These are phyloP conservation scores for Globisporangium uncinulatum DNA, from an alignment of 352 stramenopile species.

Conservation along the genomic window DNA sequence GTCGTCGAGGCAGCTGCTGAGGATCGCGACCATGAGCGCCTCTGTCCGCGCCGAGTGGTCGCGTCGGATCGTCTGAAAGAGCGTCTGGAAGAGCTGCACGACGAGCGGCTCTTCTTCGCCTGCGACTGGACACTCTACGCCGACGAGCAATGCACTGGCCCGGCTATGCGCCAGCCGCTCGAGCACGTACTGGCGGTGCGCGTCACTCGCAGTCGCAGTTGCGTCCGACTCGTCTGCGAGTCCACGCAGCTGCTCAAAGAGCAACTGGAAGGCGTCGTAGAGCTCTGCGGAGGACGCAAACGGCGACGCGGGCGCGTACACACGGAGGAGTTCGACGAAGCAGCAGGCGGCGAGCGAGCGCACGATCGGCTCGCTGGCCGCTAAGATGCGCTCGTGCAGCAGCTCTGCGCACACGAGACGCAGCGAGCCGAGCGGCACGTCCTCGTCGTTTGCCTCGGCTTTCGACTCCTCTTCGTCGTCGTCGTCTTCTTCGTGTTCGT, in stretches of 20 bases:
- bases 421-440: slow-evolving; percentile 25
- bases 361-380: slow-evolving; percentile 44
- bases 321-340: slow-evolving; percentile 63
- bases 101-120: slow-evolving; percentile 42
- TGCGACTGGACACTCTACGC: slow-evolving; percentile 38
- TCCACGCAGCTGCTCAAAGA: slow-evolving; percentile 50
- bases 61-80: slow-evolving; percentile 61
- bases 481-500: slow-evolving; percentile 30
- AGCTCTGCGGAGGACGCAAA: slow-evolving; percentile 63
- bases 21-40: slow-evolving; percentile 68
- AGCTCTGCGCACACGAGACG: slow-evolving; percentile 48
- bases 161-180: slow-evolving; percentile 63
- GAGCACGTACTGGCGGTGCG: slow-evolving; percentile 51
- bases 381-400: slow-evolving; percentile 41
- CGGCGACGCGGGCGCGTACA: slow-evolving; percentile 57
- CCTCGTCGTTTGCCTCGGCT: not conserved
- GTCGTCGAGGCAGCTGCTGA: slow-evolving; percentile 71
- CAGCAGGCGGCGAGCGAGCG: slow-evolving; percentile 62
- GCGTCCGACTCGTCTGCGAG: slow-evolving; percentile 11
- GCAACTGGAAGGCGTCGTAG: slow-evolving; percentile 65
- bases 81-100: slow-evolving; percentile 59
- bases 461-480: slow-evolving; percentile 13
- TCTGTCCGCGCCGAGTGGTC: slow-evolving; percentile 69
- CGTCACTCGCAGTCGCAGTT: slow-evolving; percentile 23
- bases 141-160: slow-evolving; percentile 48